Evolutionary conservation across 495 filamentous ascomycete species (phyloP).

Genomic region (Polyplosphaeria fusca): DNA sequence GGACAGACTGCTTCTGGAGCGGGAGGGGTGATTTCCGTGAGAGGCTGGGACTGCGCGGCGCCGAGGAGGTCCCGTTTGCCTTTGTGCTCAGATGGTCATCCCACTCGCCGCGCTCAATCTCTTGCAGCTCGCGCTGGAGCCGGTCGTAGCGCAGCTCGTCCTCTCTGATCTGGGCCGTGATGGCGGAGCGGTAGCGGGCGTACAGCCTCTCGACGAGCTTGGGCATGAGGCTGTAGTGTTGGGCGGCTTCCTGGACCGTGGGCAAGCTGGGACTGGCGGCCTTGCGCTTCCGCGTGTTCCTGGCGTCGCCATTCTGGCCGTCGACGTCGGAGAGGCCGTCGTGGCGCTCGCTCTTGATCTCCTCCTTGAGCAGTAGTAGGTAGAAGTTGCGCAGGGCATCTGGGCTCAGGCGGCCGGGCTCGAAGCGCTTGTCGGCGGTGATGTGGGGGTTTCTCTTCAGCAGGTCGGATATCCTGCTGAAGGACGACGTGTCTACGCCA

Average conservation of each 20-base stretch:
- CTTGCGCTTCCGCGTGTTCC: slow-evolving; percentile 65
- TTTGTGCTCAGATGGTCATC: slow-evolving; percentile 39
- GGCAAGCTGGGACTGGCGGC: slow-evolving; percentile 61
- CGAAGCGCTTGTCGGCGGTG: slow-evolving; percentile 62
- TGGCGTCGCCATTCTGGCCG: slow-evolving; percentile 37
- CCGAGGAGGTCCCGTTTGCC: slow-evolving; percentile 21
- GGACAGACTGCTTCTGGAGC: slow-evolving; percentile 2
- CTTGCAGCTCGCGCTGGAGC: slow-evolving; percentile 63
- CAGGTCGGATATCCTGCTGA: slow-evolving; percentile 67
- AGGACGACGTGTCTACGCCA: slow-evolving; percentile 62
- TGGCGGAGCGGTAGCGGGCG: slow-evolving; percentile 63
- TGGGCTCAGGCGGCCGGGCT: slow-evolving; percentile 68
- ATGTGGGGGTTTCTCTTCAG: slow-evolving; percentile 69
- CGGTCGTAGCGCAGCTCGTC: slow-evolving; percentile 67
- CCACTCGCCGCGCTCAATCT: slow-evolving; percentile 60
- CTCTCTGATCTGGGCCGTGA: slow-evolving; percentile 65
- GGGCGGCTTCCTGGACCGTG: slow-evolving; percentile 60
- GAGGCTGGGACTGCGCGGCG: slow-evolving; percentile 28
- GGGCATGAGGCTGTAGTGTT: slow-evolving; percentile 64
- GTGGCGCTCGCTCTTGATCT: slow-evolving; percentile 47
- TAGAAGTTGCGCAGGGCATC: slow-evolving; percentile 78
- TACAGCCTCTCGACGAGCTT: slow-evolving; percentile 70
- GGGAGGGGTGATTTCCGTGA: slow-evolving; percentile 5
- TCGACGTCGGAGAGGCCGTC: slow-evolving; percentile 5
- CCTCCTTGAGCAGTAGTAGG: slow-evolving; percentile 70